phyloP scores from a whole-genome alignment of 352 stramenopile species.

The Saprolegnia diclina region DNA sequence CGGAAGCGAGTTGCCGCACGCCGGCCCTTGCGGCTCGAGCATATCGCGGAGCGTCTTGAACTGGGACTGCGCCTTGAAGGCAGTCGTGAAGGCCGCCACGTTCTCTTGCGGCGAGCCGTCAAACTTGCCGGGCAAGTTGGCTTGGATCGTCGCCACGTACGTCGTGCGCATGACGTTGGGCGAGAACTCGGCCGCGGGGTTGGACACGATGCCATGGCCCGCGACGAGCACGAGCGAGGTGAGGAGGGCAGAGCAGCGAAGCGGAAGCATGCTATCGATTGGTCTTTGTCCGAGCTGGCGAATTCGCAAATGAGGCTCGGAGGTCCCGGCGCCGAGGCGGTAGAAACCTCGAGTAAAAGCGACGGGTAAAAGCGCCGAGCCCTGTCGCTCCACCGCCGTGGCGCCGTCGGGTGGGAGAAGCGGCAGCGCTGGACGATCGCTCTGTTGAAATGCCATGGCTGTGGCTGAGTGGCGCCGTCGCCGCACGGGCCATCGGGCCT shows the following conservation, averaged over 20 bases:
- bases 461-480: too few species aligned
- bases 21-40: slow-evolving; percentile 32
- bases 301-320: too few species aligned
- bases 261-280: not conserved
- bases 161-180: slow-evolving; percentile 32
- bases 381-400: too few species aligned
- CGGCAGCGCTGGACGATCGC: too few species aligned
- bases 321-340: too few species aligned
- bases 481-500: too few species aligned
- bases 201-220: slow-evolving; percentile 51
- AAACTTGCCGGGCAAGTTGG: slow-evolving; percentile 44
- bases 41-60: slow-evolving; percentile 45
- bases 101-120: slow-evolving; percentile 46
- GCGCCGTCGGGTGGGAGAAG: too few species aligned
- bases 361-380: too few species aligned
- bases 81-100: slow-evolving; percentile 36
- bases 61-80: slow-evolving; percentile 34
- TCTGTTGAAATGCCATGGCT: too few species aligned
- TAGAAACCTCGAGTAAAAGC: too few species aligned
- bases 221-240: slow-evolving; percentile 26
- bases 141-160: slow-evolving; percentile 39
- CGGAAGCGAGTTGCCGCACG: slow-evolving; percentile 34
- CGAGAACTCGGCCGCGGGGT: slow-evolving; percentile 39
- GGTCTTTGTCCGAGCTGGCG: too few species aligned
- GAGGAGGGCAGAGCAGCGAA: not conserved